Conservation (phyloP, 2,329 filamentous ascomycete genomes). For the Hymenoscyphus repandus region DNA sequence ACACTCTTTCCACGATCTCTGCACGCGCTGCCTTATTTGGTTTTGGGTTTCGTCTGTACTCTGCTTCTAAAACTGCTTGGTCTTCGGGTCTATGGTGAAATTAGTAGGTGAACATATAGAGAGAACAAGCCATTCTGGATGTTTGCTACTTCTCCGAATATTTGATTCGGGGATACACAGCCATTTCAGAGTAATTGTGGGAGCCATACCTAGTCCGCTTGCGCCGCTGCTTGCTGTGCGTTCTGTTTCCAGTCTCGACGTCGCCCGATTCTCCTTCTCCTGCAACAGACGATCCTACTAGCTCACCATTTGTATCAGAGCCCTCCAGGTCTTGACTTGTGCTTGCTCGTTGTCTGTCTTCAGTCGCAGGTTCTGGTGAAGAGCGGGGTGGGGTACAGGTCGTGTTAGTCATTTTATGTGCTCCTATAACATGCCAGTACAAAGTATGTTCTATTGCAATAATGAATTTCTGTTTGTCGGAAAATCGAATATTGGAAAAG, state of each 20-base stretch:
- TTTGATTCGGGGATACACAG: neutral
- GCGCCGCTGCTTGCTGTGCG: conserved; percentile 41
- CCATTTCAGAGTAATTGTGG: conserved; percentile 13
- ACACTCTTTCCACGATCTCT: conserved; percentile 75
- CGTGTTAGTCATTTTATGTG: neutral
- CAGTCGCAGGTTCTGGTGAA: conserved; percentile 14
- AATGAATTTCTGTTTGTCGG: neutral
- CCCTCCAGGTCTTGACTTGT: conserved; percentile 20
- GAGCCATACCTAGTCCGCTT: conserved; percentile 57
- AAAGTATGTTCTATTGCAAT: neutral
- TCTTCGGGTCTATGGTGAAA: conserved; percentile 65
- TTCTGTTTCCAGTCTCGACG: conserved; percentile 31
- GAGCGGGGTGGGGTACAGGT: conserved; percentile 19
- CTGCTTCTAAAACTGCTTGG: conserved; percentile 80
- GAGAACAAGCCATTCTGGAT: neutral
- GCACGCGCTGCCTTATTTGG: conserved; percentile 85
- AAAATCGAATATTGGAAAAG: neutral
- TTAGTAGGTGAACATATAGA: conserved; percentile 14
- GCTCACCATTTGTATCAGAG: conserved; percentile 17
- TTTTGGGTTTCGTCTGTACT: conserved; percentile 80
- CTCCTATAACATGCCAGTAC: neutral
- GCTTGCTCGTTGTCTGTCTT: conserved; percentile 12
- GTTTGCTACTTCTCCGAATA: neutral
- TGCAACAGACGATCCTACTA: conserved; percentile 13
- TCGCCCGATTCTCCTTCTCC: conserved; percentile 22